phyloP scores from a whole-genome alignment of 139 green algal species.

The Monoraphidium neglectum region DNA sequence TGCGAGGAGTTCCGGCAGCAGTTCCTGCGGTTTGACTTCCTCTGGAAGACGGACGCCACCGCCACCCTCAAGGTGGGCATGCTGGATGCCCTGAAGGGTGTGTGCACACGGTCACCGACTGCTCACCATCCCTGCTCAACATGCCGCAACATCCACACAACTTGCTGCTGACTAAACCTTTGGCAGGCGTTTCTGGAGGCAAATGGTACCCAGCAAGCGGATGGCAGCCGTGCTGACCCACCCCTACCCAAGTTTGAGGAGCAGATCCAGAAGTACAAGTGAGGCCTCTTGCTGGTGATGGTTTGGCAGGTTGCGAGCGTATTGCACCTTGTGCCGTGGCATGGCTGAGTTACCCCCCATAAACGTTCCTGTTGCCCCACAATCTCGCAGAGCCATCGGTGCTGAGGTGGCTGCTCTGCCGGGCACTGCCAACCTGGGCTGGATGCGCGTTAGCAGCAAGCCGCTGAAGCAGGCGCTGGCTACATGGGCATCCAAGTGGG shows the following conservation, averaged over 20 bases:
- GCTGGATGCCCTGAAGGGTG: no score
- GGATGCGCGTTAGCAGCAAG: constrained; percentile 83
- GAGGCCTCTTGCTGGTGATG: background rate
- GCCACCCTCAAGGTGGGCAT: constrained; percentile 45
- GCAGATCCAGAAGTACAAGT: constrained; percentile 42
- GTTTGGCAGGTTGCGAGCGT: background rate
- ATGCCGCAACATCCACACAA: constrained; percentile 4
- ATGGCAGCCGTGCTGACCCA: constrained; percentile 71
- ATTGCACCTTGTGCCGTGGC: constrained; percentile 1
- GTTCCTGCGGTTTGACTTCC: constrained; percentile 76
- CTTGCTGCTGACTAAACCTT: background rate
- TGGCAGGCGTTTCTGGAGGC: constrained; percentile 57
- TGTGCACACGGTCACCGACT: no score
- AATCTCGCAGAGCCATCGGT: constrained; percentile 70
- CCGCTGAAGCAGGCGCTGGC: constrained; percentile 72
- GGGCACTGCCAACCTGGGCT: constrained; percentile 65
- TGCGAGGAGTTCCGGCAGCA: constrained; percentile 79
- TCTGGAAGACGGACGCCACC: constrained; percentile 82
- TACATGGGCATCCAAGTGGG: constrained; percentile 75
- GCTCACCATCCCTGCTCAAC: no score
- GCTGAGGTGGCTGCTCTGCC: constrained; percentile 71
- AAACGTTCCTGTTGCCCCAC: no score
- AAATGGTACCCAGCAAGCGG: constrained; percentile 40
- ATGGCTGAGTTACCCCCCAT: background rate
- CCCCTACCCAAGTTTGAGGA: constrained; percentile 80